Evolutionary conservation across 495 filamentous ascomycete species (phyloP), one percentile per base, ranked within the genome.

Genomic region (Jackrogersella multiformis): DNA sequence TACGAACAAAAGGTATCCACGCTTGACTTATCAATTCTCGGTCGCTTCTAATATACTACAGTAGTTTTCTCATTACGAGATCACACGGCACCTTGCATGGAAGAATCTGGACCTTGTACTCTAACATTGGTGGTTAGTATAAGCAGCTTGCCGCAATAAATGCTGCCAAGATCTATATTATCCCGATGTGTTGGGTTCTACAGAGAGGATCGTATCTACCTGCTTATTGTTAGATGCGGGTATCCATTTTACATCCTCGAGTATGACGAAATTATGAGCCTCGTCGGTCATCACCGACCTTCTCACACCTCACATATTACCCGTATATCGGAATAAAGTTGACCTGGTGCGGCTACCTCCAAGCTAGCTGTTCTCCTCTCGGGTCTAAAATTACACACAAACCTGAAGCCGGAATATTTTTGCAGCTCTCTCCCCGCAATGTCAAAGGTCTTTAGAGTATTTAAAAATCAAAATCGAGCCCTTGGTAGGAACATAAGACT

Each of bases 201-300:
- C 18, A 4, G 51, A 12, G 20, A 54, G 20, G 24, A 10, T 54
- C 12, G 10, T 7, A 30, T 30, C n/a, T n/a, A n/a, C 16, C 10
- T 4, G 23, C 44, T 48, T 48, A 3, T 41, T 20, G 23, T 30
- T 16, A 26, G 35, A 26, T 35, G 16, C 16, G 9, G 13, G 45
- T 54, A 30, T 34, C 56, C 55, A 41, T 49, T 21, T 34, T 35
- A 49, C 13, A 7, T 68, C 49, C 51, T 56, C 53, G 8, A 46
- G 38, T 23, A 63, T 68, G 65, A 63, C 65, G 39, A 16, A 28
- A 55, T 45, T 10, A 53, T 63, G 59, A 63, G 41, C 28, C 39
- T 53, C 34, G n/a, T 10, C 12, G 18, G 45, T 20, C 38, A 24
- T 55, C 38, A 44, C 38, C 16, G 26, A 26, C 49, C 30, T 46